These are phyloP conservation scores for Zygosaccharomyces pseudobailii DNA, from an alignment of 1,139 yeast species.

Conservation along the genomic window DNA sequence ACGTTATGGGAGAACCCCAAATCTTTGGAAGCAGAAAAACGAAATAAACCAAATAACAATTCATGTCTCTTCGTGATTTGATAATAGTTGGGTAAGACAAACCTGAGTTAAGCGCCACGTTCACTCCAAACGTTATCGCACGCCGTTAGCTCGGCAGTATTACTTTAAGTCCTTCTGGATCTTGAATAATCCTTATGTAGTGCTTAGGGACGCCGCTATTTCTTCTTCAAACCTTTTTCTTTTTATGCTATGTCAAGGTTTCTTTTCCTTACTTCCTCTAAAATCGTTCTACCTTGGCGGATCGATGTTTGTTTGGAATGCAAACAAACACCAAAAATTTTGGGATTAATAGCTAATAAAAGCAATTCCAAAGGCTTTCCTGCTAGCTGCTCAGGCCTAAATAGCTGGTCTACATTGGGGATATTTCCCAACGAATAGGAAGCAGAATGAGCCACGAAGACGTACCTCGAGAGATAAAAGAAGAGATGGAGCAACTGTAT, in stretches of 20 bases:
- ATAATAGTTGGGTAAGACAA: neutral
- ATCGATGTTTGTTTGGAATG: neutral
- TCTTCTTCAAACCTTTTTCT: neutral
- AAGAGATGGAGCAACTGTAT: constrained; percentile 63
- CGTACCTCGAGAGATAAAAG: constrained; percentile 44
- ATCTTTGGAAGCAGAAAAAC: neutral
- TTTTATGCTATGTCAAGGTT: neutral
- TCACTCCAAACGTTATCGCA: neutral
- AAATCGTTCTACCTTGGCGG: constrained; percentile 4
- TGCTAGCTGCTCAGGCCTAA: neutral
- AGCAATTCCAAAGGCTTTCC: neutral
- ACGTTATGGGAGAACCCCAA: constrained; percentile 55
- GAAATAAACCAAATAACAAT: neutral
- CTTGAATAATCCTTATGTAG: neutral
- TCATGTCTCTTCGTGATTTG: neutral
- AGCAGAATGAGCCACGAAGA: constrained; percentile 14
- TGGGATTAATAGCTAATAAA: neutral
- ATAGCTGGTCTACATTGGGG: neutral
- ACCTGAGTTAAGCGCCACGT: neutral
- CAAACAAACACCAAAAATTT: constrained; percentile 1
- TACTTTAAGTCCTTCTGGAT: too few relatives aligned
- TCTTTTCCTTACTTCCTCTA: neutral
- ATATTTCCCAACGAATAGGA: neutral
- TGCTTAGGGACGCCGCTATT: neutral
- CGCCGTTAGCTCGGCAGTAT: neutral